These are phyloP conservation scores for Trametes cingulata DNA, from an alignment of 768 basidiomycete species.

Conservation along the genomic window DNA sequence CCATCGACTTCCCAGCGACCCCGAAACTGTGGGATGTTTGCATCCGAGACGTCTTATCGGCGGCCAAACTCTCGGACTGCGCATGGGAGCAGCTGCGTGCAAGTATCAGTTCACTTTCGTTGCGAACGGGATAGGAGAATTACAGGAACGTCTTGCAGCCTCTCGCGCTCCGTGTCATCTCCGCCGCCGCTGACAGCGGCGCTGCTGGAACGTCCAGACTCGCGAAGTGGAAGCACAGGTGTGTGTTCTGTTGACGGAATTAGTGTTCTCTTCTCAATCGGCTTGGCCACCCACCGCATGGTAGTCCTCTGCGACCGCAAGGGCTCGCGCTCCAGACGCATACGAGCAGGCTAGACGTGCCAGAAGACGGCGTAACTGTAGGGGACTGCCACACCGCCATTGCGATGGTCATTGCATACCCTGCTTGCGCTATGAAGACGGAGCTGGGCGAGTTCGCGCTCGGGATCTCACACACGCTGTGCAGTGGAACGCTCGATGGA, in stretches of 20 bases:
- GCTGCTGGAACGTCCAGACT: background rate
- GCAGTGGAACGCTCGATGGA: background rate
- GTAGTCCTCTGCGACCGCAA: background rate
- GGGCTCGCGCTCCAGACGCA: background rate
- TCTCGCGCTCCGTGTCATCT: slow-evolving; percentile 11
- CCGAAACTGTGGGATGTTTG: slow-evolving; percentile 12
- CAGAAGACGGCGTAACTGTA: background rate
- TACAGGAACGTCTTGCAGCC: slow-evolving; percentile 1
- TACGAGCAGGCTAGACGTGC: background rate
- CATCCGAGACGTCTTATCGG: slow-evolving; percentile 3
- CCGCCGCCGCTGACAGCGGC: background rate
- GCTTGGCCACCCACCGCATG: slow-evolving; percentile 1
- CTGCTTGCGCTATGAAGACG: background rate
- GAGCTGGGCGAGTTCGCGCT: slow-evolving; percentile 10
- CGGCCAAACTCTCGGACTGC: slow-evolving; percentile 5
- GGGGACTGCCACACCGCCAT: slow-evolving; percentile 1
- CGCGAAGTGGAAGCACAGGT: slow-evolving; percentile 15
- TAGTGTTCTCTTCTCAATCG: background rate
- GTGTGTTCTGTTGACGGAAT: background rate
- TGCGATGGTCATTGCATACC: slow-evolving; percentile 11
- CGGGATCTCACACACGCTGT: slow-evolving; percentile 1
- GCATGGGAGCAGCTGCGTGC: slow-evolving; percentile 16
- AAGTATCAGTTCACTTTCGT: slow-evolving; percentile 5
- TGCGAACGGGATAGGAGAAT: background rate
- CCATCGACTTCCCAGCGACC: background rate